A percentile compares a stretch with the other conserved stretches of the same genome.
These are phyloP conservation scores for Melampsora larici-populina DNA, from an alignment of 1,284 basidiomycete species.

Conservation along the genomic window DNA sequence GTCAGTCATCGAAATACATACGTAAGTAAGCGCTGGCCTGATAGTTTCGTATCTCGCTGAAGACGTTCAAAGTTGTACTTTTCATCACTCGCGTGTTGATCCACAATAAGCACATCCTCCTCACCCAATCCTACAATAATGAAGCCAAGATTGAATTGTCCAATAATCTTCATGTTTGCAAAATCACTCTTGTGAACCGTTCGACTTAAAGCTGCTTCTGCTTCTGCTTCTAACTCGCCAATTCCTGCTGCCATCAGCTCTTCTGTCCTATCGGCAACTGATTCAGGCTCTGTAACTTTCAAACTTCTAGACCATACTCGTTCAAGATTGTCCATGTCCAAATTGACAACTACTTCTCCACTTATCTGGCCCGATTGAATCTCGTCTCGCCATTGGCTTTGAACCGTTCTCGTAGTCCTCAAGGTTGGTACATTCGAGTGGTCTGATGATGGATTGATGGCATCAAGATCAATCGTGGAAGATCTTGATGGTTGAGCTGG, in stretches of 20 bases:
- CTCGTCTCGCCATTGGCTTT: slow-evolving; percentile 1
- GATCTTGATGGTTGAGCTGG: background rate
- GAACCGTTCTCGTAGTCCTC: background rate
- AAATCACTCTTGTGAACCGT: slow-evolving; percentile 89
- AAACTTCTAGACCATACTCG: background rate
- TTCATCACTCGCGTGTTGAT: slow-evolving; percentile 79
- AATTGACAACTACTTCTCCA: background rate
- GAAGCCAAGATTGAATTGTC: slow-evolving; percentile 96
- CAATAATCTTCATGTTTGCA: slow-evolving; percentile 72
- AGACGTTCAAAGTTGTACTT: slow-evolving; percentile 97
- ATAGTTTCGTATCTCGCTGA: slow-evolving; percentile 79
- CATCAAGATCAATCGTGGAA: background rate
- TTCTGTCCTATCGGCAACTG: background rate
- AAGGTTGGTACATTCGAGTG: background rate
- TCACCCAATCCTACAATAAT: slow-evolving; percentile 64
- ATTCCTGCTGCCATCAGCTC: slow-evolving; percentile 61
- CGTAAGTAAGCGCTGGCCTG: slow-evolving; percentile 78
- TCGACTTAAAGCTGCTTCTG: slow-evolving; percentile 72
- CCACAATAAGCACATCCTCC: slow-evolving; percentile 74
- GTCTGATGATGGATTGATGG: background rate
- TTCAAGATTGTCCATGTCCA: background rate
- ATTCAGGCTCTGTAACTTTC: background rate
- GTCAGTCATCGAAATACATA: slow-evolving; percentile 54
- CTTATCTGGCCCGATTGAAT: background rate
- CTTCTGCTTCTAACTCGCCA: slow-evolving; percentile 62